Conservation (phyloP, 768 basidiomycete species). For the Russula earlei region DNA sequence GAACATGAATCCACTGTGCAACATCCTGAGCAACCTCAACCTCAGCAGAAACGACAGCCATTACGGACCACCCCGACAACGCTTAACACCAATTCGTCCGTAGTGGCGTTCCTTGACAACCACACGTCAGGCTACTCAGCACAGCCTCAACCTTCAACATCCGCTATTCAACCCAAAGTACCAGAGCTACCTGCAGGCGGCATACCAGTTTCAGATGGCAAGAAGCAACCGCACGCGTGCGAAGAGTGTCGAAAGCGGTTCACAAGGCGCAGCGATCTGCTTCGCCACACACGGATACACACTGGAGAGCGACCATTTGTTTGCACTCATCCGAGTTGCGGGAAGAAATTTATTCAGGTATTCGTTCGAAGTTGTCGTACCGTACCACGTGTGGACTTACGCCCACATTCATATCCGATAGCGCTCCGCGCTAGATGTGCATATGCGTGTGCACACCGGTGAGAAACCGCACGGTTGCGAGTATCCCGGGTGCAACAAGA, state of each 20-base stretch:
- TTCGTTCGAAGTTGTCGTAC: conserved; percentile 13
- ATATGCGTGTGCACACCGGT: conserved; percentile 83
- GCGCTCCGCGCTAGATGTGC: conserved; percentile 86
- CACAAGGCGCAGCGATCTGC: conserved; percentile 73
- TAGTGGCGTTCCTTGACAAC: conserved; percentile 2
- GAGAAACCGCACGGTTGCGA: conserved; percentile 90
- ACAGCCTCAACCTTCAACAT: conserved; percentile 10
- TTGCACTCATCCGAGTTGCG: conserved; percentile 62
- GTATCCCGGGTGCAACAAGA: conserved; percentile 79
- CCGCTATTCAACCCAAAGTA: not conserved
- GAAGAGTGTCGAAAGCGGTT: conserved; percentile 75
- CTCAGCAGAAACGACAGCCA: conserved; percentile 1
- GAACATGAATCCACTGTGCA: not conserved
- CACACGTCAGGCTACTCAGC: not conserved
- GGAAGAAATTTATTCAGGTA: conserved; percentile 91
- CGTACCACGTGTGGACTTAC: conserved; percentile 15
- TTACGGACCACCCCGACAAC: not conserved
- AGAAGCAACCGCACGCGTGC: conserved; percentile 45
- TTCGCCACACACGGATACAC: conserved; percentile 82
- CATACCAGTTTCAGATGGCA: conserved; percentile 21
- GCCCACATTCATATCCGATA: conserved; percentile 26
- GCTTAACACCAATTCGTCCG: not conserved
- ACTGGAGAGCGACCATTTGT: conserved; percentile 83
- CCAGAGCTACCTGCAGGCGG: conserved; percentile 24
- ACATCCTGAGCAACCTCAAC: conserved; percentile 8